Conservation (phyloP, 331 rosid species). For the Prunus yedoensis region DNA sequence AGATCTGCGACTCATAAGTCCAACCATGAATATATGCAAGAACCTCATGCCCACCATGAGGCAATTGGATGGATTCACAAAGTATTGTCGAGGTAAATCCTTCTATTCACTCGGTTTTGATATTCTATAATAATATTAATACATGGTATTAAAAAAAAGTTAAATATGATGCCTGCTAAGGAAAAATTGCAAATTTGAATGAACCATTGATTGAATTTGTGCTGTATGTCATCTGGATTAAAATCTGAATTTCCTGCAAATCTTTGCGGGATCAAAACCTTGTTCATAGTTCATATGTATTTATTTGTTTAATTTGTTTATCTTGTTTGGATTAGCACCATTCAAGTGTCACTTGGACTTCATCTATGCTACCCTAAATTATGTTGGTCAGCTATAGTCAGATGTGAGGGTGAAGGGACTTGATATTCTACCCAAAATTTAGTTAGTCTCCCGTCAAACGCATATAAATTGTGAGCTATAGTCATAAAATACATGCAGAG, state of each 20-base stretch:
- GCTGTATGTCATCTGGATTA: no score
- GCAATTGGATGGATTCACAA: conserved; percentile 25
- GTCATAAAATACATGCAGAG: not conserved
- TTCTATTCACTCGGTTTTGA: not conserved
- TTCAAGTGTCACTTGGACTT: no score
- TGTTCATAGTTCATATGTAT: no score
- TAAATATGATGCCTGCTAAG: no score
- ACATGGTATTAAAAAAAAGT: no score
- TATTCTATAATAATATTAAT: not conserved
- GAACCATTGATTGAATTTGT: no score
- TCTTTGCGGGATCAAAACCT: no score
- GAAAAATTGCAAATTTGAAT: no score
- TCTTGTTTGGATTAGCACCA: no score
- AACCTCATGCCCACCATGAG: conserved; percentile 23
- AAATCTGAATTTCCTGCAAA: no score
- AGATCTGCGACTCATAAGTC: not conserved
- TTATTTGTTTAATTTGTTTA: no score
- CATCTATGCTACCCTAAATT: no score
- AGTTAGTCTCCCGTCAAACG: not conserved
- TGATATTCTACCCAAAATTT: not conserved
- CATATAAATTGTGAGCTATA: not conserved
- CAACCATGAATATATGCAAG: conserved; percentile 49
- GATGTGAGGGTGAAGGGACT: not conserved
- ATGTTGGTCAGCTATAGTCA: not conserved
- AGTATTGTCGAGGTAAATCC: conserved; percentile 50